A percentile compares a stretch with the other conserved stretches of the same genome.
Evolutionary conservation across 441 rosid genomes (phyloP).

Genomic region (Populus trichocarpa): DNA sequence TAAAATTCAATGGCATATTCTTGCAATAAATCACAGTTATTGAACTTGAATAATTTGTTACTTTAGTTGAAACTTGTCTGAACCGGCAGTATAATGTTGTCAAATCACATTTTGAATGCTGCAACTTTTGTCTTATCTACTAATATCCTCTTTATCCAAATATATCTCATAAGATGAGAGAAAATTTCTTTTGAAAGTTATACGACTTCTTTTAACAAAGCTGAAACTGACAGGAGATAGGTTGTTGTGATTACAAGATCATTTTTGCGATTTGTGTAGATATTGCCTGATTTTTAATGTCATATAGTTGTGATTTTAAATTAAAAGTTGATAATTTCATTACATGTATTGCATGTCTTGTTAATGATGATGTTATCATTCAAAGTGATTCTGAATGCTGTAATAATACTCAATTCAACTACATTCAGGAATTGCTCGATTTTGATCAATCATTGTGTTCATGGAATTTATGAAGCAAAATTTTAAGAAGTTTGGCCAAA

Average conservation of each 20-base stretch:
- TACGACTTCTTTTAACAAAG: not conserved
- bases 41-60: no score
- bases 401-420: not conserved
- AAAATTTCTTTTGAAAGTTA: not conserved
- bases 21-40: not conserved
- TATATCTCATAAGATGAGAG: not conserved
- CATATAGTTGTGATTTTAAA: not conserved
- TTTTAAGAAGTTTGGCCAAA: not conserved
- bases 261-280: not conserved
- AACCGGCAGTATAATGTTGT: not conserved
- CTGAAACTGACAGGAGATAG: not conserved
- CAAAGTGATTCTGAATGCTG: not conserved
- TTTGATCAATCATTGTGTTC: not conserved
- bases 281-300: not conserved
- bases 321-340: not conserved
- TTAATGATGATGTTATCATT: not conserved
- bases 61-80: not conserved
- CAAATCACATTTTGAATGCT: not conserved
- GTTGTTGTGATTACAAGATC: not conserved
- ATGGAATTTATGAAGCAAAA: not conserved
- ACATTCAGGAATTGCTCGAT: not conserved
- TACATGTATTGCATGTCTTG: not conserved
- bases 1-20: not conserved
- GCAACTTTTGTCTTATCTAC: not conserved
- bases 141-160: not conserved